Conservation (phyloP, 176 grass and related monocot species). For the Themeda triandra region DNA sequence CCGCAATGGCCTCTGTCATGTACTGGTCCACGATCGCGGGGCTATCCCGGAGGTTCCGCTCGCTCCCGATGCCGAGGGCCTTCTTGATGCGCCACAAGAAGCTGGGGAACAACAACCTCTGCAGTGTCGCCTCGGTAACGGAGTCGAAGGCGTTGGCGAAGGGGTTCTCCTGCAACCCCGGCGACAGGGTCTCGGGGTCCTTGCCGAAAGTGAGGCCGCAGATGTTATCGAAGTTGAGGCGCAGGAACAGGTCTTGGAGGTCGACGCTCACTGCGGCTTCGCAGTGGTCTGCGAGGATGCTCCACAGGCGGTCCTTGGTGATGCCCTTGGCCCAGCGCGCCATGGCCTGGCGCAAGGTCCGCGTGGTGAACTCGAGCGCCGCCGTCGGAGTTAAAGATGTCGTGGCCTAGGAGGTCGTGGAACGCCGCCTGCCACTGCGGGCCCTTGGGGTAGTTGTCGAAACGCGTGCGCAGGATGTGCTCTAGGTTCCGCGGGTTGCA, state of each 20-base stretch:
- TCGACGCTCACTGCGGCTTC: constrained; percentile 47
- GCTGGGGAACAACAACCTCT: constrained; percentile 75
- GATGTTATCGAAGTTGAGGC: constrained; percentile 94
- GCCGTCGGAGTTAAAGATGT: constrained; percentile 5
- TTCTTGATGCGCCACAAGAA: constrained; percentile 92
- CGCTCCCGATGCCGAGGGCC: constrained; percentile 70
- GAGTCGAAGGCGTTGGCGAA: constrained; percentile 85
- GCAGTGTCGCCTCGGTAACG: constrained; percentile 74
- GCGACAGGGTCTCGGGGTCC: constrained; percentile 77
- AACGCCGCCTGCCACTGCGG: background rate
- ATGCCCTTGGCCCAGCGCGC: constrained; percentile 73
- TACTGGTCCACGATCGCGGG: constrained; percentile 68
- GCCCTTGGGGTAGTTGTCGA: constrained; percentile 92
- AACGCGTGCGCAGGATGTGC: constrained; percentile 79
- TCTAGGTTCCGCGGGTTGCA: constrained; percentile 94
- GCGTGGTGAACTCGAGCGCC: constrained; percentile 90
- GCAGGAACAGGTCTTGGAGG: constrained; percentile 89
- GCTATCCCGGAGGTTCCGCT: constrained; percentile 65
- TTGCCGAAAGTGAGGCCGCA: constrained; percentile 95
- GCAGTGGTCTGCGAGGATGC: constrained; percentile 57
- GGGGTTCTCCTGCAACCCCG: constrained; percentile 57
- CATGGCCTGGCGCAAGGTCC: constrained; percentile 88
- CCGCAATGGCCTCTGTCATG: constrained; percentile 72
- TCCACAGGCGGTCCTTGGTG: constrained; percentile 69
- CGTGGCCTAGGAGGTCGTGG: too few species aligned